Percentiles rank a stretch among this genome's conserved stretches.
phyloP scores from a whole-genome alignment of 176 grass and related monocot species.

The Bothriochloa decipiens region DNA sequence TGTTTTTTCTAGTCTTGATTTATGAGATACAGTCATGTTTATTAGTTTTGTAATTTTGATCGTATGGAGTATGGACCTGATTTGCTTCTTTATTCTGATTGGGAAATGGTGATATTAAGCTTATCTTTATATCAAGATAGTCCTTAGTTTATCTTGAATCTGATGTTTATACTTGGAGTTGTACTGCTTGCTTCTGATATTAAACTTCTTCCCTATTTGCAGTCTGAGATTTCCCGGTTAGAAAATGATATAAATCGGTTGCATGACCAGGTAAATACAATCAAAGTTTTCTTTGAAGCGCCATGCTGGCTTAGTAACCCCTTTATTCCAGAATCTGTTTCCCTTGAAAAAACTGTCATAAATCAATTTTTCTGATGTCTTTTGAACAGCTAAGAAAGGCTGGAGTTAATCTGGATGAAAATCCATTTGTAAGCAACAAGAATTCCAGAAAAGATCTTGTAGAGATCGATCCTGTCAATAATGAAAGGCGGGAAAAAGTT shows the following conservation, averaged over 20 bases:
- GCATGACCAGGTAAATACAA: slow-evolving; percentile 80
- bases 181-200: neutral
- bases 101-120: neutral
- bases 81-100: neutral
- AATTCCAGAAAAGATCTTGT: slow-evolving; percentile 41
- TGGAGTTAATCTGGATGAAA: slow-evolving; percentile 52
- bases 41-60: neutral
- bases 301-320: slow-evolving; percentile 15
- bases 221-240: slow-evolving; percentile 77
- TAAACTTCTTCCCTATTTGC: slow-evolving; percentile 43
- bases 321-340: neutral
- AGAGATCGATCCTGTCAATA: slow-evolving; percentile 76
- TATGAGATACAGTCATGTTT: neutral
- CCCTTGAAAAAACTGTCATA: slow-evolving; percentile 1
- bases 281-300: slow-evolving; percentile 11
- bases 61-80: neutral
- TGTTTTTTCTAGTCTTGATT: neutral
- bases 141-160: neutral
- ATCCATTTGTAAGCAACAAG: slow-evolving; percentile 38
- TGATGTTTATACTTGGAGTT: neutral
- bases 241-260: slow-evolving; percentile 63
- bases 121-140: neutral
- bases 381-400: slow-evolving; percentile 80
- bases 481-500: slow-evolving; percentile 89
- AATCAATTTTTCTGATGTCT: neutral